Conservation (phyloP, 129 eudicot species). For the Chrysanthemum lavandulifolium region DNA sequence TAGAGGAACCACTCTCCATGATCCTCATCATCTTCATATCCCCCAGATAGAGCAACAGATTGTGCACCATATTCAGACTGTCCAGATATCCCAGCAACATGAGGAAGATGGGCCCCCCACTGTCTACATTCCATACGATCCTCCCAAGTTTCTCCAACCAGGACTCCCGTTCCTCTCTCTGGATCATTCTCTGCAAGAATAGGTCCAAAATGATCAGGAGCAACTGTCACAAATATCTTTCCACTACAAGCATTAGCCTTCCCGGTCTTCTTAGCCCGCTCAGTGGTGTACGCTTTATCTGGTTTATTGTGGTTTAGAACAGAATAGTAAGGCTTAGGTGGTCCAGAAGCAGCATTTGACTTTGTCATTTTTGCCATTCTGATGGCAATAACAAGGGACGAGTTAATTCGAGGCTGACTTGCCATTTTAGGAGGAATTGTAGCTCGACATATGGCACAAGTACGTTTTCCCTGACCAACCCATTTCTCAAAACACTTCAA, state of each 20-base stretch:
- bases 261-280: constrained; percentile 78
- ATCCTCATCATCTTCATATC: constrained; percentile 43
- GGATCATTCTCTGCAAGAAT: constrained; percentile 85
- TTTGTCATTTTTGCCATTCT: constrained; percentile 67
- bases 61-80: constrained; percentile 57
- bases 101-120: constrained; percentile 96
- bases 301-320: constrained; percentile 69
- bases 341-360: constrained; percentile 38
- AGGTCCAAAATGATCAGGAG: constrained; percentile 92
- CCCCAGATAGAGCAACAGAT: constrained; percentile 39
- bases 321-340: constrained; percentile 44
- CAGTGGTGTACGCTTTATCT: constrained; percentile 79
- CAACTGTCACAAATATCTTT: constrained; percentile 79
- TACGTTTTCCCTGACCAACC: constrained; percentile 78
- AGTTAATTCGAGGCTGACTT: constrained; percentile 68
- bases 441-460: constrained; percentile 70
- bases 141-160: constrained; percentile 87
- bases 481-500: constrained; percentile 87
- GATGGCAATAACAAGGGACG: constrained; percentile 63
- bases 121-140: constrained; percentile 83
- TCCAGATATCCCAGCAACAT: constrained; percentile 81
- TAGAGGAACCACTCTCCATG: constrained; percentile 45
- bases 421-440: constrained; percentile 68
- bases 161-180: constrained; percentile 67
- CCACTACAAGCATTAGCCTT: constrained; percentile 94